phyloP scores from a whole-genome alignment of 2,329 filamentous ascomycete genomes.

The Emmonsiellopsis sp. region DNA sequence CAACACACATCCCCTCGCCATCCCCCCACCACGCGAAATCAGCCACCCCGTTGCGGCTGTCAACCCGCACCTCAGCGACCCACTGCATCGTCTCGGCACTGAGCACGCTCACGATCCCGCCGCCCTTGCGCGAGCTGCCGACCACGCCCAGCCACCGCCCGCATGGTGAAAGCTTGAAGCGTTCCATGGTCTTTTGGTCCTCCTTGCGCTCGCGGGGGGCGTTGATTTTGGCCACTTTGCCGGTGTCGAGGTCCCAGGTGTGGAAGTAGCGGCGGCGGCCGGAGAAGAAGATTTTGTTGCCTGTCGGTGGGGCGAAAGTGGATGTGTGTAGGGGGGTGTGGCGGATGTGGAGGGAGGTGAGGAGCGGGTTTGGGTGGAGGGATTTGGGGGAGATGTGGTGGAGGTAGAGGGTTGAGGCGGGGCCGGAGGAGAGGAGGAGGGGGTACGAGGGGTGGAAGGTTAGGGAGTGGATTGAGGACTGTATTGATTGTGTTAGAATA shows the following conservation, averaged over 20 bases:
- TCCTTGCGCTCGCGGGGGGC: slow-evolving; percentile 60
- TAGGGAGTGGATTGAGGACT: slow-evolving; percentile 68
- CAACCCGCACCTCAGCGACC: slow-evolving; percentile 71
- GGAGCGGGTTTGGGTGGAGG: slow-evolving; percentile 72
- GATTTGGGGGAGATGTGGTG: slow-evolving; percentile 77
- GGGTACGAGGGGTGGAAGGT: slow-evolving; percentile 85
- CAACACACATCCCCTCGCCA: slow-evolving; percentile 69
- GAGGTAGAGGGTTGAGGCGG: slow-evolving; percentile 73
- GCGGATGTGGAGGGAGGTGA: slow-evolving; percentile 82
- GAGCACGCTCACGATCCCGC: slow-evolving; percentile 79
- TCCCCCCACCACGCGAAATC: slow-evolving; percentile 92
- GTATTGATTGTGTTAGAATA: slow-evolving; percentile 8
- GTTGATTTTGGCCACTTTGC: slow-evolving; percentile 71
- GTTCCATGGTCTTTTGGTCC: slow-evolving; percentile 85
- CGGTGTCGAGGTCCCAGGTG: slow-evolving; percentile 79
- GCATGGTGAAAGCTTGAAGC: slow-evolving; percentile 77
- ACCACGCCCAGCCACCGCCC: slow-evolving; percentile 77
- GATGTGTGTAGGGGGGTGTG: slow-evolving; percentile 76
- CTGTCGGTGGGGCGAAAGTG: slow-evolving; percentile 63
- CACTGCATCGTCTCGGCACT: slow-evolving; percentile 75
- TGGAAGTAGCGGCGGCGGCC: slow-evolving; percentile 88
- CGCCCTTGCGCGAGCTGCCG: slow-evolving; percentile 71
- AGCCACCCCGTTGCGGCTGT: slow-evolving; percentile 71
- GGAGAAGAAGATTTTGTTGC: slow-evolving; percentile 76
- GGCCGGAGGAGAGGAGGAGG: slow-evolving; percentile 80